Conservation (phyloP, 139 green algal genomes). For the Chlorella sp. region DNA sequence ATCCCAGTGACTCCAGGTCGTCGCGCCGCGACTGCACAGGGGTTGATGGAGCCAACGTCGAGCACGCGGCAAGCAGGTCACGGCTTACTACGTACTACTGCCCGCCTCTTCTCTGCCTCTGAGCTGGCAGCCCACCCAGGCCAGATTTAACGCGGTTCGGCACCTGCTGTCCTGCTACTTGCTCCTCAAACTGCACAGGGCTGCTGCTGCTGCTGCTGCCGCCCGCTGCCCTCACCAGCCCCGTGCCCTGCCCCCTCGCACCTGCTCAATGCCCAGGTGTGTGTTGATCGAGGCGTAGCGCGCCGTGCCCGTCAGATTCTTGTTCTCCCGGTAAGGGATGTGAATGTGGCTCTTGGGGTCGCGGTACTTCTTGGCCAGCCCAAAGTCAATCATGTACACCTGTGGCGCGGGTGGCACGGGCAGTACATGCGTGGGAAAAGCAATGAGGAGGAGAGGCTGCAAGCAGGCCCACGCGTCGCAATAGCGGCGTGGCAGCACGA, state of each 20-base stretch:
- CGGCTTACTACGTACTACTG: neutral
- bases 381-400: slow-evolving; percentile 99
- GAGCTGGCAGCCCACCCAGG: too few relatives aligned
- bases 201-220: neutral
- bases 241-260: slow-evolving; percentile 53
- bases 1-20: slow-evolving; percentile 97
- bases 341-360: slow-evolving; percentile 99
- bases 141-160: too few relatives aligned
- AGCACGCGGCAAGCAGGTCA: neutral
- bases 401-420: slow-evolving; percentile 41
- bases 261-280: slow-evolving; percentile 99
- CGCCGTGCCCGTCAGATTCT: slow-evolving; percentile 99
- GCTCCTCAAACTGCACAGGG: too few relatives aligned
- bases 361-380: slow-evolving; percentile 99
- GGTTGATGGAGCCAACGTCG: too few relatives aligned
- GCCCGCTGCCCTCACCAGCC: neutral
- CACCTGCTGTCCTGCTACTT: neutral
- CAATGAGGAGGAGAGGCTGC: neutral
- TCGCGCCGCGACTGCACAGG: slow-evolving; percentile 94
- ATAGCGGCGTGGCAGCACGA: too few relatives aligned
- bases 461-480: too few relatives aligned
- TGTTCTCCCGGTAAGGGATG: slow-evolving; percentile 99
- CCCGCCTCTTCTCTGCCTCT: too few relatives aligned
- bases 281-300: slow-evolving; percentile 99
- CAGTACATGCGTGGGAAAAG: neutral